Base-by-base conservation (phyloP, 495 filamentous ascomycete genomes). In the Neurospora discreta region DNA sequence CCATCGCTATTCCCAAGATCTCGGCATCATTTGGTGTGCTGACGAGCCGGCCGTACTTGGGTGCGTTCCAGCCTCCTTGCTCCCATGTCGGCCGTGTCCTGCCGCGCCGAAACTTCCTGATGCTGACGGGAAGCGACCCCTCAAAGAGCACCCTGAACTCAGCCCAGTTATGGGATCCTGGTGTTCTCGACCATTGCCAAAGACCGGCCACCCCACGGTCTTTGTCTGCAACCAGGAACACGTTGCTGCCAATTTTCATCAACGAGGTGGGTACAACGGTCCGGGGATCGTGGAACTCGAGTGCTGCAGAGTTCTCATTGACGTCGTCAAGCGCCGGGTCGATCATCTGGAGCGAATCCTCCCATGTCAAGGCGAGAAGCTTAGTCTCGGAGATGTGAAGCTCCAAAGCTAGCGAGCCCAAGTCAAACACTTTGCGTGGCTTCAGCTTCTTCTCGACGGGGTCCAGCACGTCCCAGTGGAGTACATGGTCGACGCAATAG, bases 1-100 rank as follows among this genome's bases (percentile, higher is more conserved):
- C 87, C 33, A 91, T 85, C 38, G 86, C 86, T 9, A 88, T 82
- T 1, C 91, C 92, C 41, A 93, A 83, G 16, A 87, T 82, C 44
- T 86, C 83, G 11, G 82, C 78, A 46, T 81, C 78, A 52, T 79
- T 76, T 9, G 70, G 67, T 3, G 74, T 78, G 68, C 70, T 79
- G 30, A 75, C 73, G 20, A 79, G 69, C 20, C 77, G 73, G 16
- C 74, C 81, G 69, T 77, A 84, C 23, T 73, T 74, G 65, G 74
- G 75, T 43, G 38, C 60, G 46, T 74, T 74, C 65, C 73, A 74
- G 30, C 38, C 46, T 9, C 44, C 75, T 73, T 77, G 74, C 68
- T 77, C 73, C 84, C 84, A 87, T 3, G 74, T 68, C 11, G 87
- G 85, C 43, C 84, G 82, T 36, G 78, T 81, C 65, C 81, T 74